Conservation (phyloP, 768 basidiomycete genomes). For the Hypholoma sublateritium region DNA sequence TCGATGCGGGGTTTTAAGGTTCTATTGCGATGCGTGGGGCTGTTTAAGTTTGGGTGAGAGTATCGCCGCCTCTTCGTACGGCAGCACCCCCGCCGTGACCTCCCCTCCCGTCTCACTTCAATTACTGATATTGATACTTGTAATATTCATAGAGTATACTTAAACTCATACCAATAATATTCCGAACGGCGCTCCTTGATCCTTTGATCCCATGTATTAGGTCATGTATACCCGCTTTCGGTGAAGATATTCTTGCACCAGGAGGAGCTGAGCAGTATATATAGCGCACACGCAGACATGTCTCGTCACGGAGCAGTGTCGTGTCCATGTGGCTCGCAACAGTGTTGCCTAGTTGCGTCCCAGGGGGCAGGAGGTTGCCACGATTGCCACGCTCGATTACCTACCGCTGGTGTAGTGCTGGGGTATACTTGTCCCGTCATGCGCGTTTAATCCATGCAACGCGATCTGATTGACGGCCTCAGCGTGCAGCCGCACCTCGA, state of each 20-base stretch:
- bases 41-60: not conserved
- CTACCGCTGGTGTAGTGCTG: not conserved
- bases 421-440: conserved; percentile 1
- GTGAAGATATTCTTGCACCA: not conserved
- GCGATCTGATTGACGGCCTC: not conserved
- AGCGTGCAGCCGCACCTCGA: not conserved
- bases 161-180: too few relatives aligned
- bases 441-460: not conserved
- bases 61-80: not conserved
- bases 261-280: not conserved
- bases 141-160: too few relatives aligned
- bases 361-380: not conserved
- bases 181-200: conserved; percentile 1
- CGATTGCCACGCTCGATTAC: conserved; percentile 9
- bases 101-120: not conserved
- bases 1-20: conserved; percentile 2
- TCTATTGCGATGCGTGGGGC: not conserved
- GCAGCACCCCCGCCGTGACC: not conserved
- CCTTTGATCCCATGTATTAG: not conserved
- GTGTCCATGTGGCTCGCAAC: conserved; percentile 1
- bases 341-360: conserved; percentile 3
- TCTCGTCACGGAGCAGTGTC: not conserved
- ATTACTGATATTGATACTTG: too few relatives aligned
- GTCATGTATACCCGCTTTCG: not conserved
- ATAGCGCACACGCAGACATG: not conserved